A percentile compares a stretch with the other conserved stretches of the same genome.
phyloP scores from a whole-genome alignment of 345 rosid genomes.

The Citrus maxima region DNA sequence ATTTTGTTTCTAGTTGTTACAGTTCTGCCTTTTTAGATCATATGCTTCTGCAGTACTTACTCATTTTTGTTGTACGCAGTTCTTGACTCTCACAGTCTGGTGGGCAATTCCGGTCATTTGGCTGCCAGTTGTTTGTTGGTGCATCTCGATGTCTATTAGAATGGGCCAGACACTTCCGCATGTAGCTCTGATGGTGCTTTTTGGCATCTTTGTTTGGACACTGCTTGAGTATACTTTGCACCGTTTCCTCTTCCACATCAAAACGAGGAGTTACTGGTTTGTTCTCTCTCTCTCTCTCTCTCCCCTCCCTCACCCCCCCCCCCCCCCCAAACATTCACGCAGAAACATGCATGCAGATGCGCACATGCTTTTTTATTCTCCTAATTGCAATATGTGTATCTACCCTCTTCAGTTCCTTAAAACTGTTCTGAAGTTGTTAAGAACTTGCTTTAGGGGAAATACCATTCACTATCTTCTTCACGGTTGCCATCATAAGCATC shows the following conservation, averaged over 20 bases:
- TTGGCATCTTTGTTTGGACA: conserved; percentile 83
- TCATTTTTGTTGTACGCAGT: conserved; percentile 39
- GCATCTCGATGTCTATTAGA: conserved; percentile 49
- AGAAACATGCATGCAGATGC: not conserved
- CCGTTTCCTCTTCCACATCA: conserved; percentile 92
- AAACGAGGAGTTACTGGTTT: conserved; percentile 85
- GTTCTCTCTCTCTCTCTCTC: conserved; percentile 28
- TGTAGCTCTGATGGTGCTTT: conserved; percentile 47
- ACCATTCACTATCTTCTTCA: conserved; percentile 79
- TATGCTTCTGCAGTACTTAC: conserved; percentile 8
- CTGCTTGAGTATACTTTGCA: conserved; percentile 85
- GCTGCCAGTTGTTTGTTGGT: conserved; percentile 80
- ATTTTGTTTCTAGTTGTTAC: not conserved
- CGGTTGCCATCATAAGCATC: conserved; percentile 93
- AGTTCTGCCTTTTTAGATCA: not conserved
- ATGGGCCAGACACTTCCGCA: conserved; percentile 64
- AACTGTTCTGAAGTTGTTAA: not conserved
- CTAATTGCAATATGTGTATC: not conserved
- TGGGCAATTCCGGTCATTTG: conserved; percentile 93
- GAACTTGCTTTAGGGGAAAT: conserved; percentile 52
- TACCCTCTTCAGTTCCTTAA: not conserved
- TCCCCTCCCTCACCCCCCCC: not conserved
- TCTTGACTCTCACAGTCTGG: conserved; percentile 91
- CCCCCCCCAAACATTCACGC: not conserved
- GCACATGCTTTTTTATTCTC: not conserved